phyloP scores from a whole-genome alignment of 441 rosid species.

The Capsella rubella region DNA sequence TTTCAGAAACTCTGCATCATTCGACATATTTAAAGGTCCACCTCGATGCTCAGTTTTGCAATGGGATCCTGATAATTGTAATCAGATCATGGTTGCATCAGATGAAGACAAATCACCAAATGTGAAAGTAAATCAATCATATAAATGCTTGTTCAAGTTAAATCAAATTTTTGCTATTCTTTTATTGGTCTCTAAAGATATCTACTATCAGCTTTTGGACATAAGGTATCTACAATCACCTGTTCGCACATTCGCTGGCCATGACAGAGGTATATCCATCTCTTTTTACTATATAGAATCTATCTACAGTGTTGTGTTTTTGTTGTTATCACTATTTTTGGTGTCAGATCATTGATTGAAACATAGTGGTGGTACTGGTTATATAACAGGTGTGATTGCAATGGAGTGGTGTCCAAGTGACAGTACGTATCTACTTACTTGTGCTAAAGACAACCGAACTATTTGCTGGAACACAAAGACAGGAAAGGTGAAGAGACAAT shows the following conservation, averaged over 20 bases:
- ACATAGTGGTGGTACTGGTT: not conserved
- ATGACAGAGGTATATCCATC: not conserved
- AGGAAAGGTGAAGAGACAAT: slow-evolving; percentile 30
- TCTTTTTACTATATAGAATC: not conserved
- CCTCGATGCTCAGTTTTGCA: not conserved
- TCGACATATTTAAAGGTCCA: too few relatives aligned
- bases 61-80: not conserved
- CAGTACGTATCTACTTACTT: slow-evolving; percentile 88
- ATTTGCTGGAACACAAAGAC: slow-evolving; percentile 95
- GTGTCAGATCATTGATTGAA: not conserved
- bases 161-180: not conserved
- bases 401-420: slow-evolving; percentile 98
- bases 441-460: slow-evolving; percentile 96
- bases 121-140: not conserved
- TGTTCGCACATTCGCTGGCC: not conserved
- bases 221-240: not conserved
- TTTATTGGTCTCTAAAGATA: not conserved
- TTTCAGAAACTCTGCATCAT: not conserved
- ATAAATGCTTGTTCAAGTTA: not conserved
- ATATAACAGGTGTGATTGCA: slow-evolving; percentile 85
- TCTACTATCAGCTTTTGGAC: not conserved
- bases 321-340: not conserved
- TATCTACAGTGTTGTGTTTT: too few relatives aligned
- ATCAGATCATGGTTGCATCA: not conserved
- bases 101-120: not conserved